Percentiles rank a stretch among this genome's conserved stretches.
Conservation (phyloP, 2,329 filamentous ascomycete genomes). For the Colletotrichum tabaci region DNA sequence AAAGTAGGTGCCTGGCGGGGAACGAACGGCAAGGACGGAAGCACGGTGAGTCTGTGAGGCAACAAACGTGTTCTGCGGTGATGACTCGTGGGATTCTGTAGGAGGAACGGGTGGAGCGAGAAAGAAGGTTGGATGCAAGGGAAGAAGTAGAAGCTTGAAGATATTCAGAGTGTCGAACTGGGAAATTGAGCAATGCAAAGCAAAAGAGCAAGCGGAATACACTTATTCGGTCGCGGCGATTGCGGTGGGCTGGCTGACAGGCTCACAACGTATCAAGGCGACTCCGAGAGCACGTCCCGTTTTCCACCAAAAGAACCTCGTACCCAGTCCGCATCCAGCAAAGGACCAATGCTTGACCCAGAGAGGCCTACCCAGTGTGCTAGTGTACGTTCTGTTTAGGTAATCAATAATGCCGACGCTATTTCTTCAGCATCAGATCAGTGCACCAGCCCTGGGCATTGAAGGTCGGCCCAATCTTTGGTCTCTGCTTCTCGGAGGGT, state of each 20-base stretch:
- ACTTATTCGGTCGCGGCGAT: slow-evolving; percentile 19
- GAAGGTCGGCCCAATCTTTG: slow-evolving; percentile 4
- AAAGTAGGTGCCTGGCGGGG: slow-evolving; percentile 29
- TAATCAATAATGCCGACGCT: slow-evolving; percentile 17
- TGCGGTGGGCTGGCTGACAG: slow-evolving; percentile 18
- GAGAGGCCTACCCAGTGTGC: slow-evolving; percentile 8
- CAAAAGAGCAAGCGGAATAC: slow-evolving; percentile 28
- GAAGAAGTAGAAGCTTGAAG: neutral
- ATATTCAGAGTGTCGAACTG: slow-evolving; percentile 18
- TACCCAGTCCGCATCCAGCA: slow-evolving; percentile 24
- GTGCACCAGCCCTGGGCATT: slow-evolving; percentile 1
- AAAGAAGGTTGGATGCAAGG: neutral
- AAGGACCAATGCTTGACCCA: slow-evolving; percentile 10
- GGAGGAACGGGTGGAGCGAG: neutral
- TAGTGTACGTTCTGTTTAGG: slow-evolving; percentile 20
- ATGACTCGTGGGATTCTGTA: slow-evolving; percentile 7
- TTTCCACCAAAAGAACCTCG: slow-evolving; percentile 12
- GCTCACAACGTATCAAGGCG: neutral
- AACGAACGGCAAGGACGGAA: slow-evolving; percentile 10
- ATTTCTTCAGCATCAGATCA: neutral
- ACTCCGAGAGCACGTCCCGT: slow-evolving; percentile 32
- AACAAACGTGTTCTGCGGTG: neutral
- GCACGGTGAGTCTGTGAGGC: slow-evolving; percentile 5
- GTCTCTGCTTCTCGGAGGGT: slow-evolving; percentile 5
- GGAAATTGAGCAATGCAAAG: slow-evolving; percentile 29